Base-by-base conservation (phyloP, 2,329 filamentous ascomycete species). In the Fusarium sp. region DNA sequence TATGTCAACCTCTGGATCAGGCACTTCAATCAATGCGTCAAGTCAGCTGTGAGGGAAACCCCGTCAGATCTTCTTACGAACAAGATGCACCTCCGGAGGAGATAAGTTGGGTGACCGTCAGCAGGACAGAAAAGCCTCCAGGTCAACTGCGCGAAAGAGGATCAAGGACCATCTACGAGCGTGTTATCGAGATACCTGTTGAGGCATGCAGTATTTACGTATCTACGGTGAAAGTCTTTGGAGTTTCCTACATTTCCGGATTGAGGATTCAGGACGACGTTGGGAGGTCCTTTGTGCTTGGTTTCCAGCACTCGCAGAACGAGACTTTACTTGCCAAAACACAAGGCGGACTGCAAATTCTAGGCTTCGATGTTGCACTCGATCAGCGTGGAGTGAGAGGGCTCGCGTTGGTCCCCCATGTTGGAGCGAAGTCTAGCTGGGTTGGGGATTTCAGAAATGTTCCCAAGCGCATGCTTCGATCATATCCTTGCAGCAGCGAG, bases 311-410 rank as follows among this genome's bases (percentile, higher is more conserved):
- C 11, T 19, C 39, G 0, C 3, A 7, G 1, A 17, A n/a, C 4
- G n/a, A 45, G 10, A 11, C 4, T 3, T 4, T 39, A 7, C 4
- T 52, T 6, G 30, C 17, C 10, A 12, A 9, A 4, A 14, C 3
- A 4, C 15, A 19, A 9, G n/a, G 14, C 2, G 7, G 15, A 11
- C n/a, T 46, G 9, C 15, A 3, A 2, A 44, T 56, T 10, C 6
- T 15, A 7, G 47, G 46, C 20, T 39, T 56, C 17, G n/a, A 32
- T 17, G 6, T 52, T 36, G 47, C 54, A 12, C 32, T 44, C 3
- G 54, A 52, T 14, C 39, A 38, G 17, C 23, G 39, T 7, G 54
- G 54, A 11, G 54, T 56, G 17, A 43, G 46, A n/a, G 54, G 54
- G 15, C 12, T 56, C 6, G 15, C 15, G 7, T 2, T 52, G 4